Evolutionary conservation across 78 protist species (phyloP).

Genomic region (Tieghemostelium lacteum): DNA sequence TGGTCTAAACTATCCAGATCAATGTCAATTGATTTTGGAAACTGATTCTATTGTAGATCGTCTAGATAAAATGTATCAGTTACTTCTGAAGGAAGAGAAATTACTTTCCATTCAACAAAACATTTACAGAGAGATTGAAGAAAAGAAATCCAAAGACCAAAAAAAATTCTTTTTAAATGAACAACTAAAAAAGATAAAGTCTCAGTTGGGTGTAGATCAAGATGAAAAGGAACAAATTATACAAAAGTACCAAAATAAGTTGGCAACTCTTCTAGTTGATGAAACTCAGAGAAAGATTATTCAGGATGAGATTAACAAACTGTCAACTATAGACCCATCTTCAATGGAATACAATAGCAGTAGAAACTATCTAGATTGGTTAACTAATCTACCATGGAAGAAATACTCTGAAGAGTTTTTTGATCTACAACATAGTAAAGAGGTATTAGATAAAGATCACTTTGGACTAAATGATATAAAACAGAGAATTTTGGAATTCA

Average conservation of each 20-base stretch:
- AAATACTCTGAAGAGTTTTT: slow-evolving; percentile 46
- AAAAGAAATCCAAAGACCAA: slow-evolving; percentile 65
- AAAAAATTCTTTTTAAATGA: slow-evolving; percentile 79
- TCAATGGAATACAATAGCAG: slow-evolving; percentile 86
- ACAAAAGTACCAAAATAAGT: slow-evolving; percentile 80
- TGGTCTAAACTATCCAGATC: slow-evolving; percentile 44
- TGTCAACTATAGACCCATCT: slow-evolving; percentile 57
- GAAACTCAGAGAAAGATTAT: slow-evolving; percentile 58
- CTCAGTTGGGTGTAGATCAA: slow-evolving; percentile 87
- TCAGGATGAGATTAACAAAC: slow-evolving; percentile 70
- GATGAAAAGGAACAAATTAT: slow-evolving; percentile 88
- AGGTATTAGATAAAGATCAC: slow-evolving; percentile 88
- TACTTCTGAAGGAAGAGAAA: slow-evolving; percentile 25
- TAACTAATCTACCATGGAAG: slow-evolving; percentile 94
- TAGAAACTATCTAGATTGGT: slow-evolving; percentile 97
- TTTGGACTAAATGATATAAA: slow-evolving; percentile 94
- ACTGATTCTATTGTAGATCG: slow-evolving; percentile 20
- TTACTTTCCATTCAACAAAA: slow-evolving; percentile 15
- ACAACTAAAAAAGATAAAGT: slow-evolving; percentile 87
- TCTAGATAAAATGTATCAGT: neutral
- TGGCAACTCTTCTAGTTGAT: slow-evolving; percentile 30
- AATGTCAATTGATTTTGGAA: slow-evolving; percentile 56
- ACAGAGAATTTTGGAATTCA: slow-evolving; percentile 95
- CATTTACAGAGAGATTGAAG: slow-evolving; percentile 3
- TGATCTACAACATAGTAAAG: slow-evolving; percentile 50